Evolutionary conservation across 169 alveolate species (phyloP).

Genomic region (Perkinsus marinus): DNA sequence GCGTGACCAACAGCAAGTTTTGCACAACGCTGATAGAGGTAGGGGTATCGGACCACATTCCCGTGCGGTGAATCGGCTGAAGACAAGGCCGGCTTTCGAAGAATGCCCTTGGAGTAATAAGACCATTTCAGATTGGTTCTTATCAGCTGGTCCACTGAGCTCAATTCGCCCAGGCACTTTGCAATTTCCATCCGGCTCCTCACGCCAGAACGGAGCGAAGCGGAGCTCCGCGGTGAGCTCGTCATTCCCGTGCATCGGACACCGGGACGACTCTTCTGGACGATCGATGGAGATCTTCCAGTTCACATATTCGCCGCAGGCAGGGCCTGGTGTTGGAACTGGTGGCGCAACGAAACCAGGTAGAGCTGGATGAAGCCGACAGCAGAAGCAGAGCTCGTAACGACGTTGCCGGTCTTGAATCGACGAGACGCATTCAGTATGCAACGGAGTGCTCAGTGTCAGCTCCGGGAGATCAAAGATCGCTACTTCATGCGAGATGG

Average conservation of each 20-base stretch:
- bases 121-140: not conserved
- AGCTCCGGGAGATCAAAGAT: not conserved
- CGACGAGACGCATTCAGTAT: not conserved
- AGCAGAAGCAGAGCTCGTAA: not conserved
- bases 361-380: not conserved
- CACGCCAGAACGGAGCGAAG: not conserved
- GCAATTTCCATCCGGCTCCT: not conserved
- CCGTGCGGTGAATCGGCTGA: not conserved
- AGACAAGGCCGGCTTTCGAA: not conserved
- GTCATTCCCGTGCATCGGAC: not conserved
- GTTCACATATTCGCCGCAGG: not conserved
- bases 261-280: not conserved
- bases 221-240: not conserved
- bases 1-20: not conserved
- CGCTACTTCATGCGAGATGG: not conserved
- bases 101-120: not conserved
- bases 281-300: not conserved
- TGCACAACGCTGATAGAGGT: not conserved
- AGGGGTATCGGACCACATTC: not conserved
- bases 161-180: not conserved
- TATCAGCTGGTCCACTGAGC: not conserved
- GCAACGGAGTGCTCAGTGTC: too few relatives aligned
- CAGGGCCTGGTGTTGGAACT: not conserved
- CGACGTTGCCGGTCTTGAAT: not conserved
- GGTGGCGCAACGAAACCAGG: not conserved